Conservation (phyloP, 1,284 basidiomycete genomes). For the Somion occarium region DNA sequence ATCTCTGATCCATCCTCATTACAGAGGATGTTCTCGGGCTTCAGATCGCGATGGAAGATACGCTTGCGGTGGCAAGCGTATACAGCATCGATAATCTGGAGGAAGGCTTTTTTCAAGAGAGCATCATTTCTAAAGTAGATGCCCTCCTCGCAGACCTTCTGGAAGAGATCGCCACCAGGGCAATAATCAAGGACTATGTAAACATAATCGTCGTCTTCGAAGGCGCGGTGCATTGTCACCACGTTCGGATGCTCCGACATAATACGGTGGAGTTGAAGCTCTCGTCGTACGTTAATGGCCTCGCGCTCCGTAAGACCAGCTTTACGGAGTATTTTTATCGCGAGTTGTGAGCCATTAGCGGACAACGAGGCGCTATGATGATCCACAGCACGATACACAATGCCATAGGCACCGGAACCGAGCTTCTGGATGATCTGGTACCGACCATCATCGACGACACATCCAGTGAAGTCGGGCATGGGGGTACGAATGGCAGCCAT, state of each 20-base stretch:
- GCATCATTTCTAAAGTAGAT: constrained; percentile 46
- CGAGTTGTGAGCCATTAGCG: constrained; percentile 11
- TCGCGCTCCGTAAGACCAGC: constrained; percentile 11
- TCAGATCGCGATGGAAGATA: constrained; percentile 71
- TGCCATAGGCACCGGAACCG: constrained; percentile 29
- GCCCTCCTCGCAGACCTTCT: constrained; percentile 49
- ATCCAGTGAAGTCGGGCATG: constrained; percentile 13
- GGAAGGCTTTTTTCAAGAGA: constrained; percentile 46
- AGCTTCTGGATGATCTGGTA: constrained; percentile 18
- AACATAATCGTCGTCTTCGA: constrained; percentile 50
- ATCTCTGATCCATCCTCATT: constrained; percentile 41
- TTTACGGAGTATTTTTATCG: constrained; percentile 26
- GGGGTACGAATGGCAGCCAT: constrained; percentile 6
- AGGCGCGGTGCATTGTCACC: constrained; percentile 52
- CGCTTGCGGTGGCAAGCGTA: constrained; percentile 54
- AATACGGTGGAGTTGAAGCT: constrained; percentile 43
- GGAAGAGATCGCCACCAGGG: constrained; percentile 60
- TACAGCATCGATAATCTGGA: constrained; percentile 62
- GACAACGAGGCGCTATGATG: constrained; percentile 11
- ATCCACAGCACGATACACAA: constrained; percentile 29
- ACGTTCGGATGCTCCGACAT: constrained; percentile 57
- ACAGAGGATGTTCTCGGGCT: constrained; percentile 75
- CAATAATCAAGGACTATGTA: constrained; percentile 65
- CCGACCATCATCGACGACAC: constrained; percentile 12
- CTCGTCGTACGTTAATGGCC: constrained; percentile 15